Percentiles rank a stretch among this genome's conserved stretches.
phyloP scores from a whole-genome alignment of 495 filamentous ascomycete genomes.

The Aspergillus asperescens region DNA sequence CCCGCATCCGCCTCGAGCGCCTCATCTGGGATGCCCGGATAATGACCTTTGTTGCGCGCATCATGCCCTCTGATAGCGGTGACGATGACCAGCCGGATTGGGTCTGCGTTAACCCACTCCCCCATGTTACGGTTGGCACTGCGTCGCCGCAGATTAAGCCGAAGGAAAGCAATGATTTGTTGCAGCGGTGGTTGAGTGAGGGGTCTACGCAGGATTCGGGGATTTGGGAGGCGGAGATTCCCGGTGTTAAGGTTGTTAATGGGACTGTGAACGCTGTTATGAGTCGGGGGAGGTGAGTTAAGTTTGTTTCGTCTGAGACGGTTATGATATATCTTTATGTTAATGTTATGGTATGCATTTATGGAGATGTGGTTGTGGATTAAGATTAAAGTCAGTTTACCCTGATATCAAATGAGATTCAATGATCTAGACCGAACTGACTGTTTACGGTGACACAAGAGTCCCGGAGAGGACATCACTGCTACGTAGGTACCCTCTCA shows the following conservation, averaged over 20 bases:
- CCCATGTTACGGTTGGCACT: conserved; percentile 89
- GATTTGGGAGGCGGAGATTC: conserved; percentile 42
- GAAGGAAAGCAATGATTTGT: conserved; percentile 84
- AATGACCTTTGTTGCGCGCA: conserved; percentile 81
- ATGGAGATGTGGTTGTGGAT: no score
- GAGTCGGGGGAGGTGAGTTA: conserved; percentile 30
- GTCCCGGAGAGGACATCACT: no score
- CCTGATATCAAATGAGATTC: no score
- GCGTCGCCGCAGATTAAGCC: conserved; percentile 68
- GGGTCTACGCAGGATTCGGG: conserved; percentile 48
- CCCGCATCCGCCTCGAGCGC: conserved; percentile 56
- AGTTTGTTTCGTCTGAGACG: no score
- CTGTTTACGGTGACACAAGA: no score
- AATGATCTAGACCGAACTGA: no score
- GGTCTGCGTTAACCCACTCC: conserved; percentile 68
- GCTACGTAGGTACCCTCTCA: no score
- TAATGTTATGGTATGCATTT: no score
- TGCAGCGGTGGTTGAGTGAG: conserved; percentile 59
- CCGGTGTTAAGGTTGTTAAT: conserved; percentile 40
- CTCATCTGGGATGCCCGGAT: conserved; percentile 75
- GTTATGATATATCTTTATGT: no score
- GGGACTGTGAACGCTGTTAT: conserved; percentile 41
- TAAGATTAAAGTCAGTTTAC: no score
- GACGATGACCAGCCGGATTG: conserved; percentile 42
- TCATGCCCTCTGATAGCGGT: conserved; percentile 38